phyloP scores from a whole-genome alignment of 805 yeast species.

The Millerozyma acaciae region DNA sequence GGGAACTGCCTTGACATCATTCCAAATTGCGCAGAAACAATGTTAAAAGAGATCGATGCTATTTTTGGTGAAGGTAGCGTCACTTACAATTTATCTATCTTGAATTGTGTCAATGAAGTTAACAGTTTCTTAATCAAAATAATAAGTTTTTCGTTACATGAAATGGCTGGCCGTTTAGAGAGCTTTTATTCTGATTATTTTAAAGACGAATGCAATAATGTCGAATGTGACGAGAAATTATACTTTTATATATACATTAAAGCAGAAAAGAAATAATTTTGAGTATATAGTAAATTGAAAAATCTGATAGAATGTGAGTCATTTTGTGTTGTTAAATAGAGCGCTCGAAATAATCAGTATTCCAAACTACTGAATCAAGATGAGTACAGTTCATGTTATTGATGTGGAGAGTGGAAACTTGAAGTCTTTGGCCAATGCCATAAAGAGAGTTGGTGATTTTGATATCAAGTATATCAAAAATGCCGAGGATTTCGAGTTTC shows the following conservation, averaged over 20 bases:
- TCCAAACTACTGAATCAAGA: conserved; percentile 12
- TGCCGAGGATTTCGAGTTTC: conserved; percentile 48
- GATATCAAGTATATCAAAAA: conserved; percentile 57
- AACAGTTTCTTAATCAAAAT: conserved; percentile 27
- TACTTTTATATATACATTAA: conserved; percentile 24
- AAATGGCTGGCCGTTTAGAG: conserved; percentile 29
- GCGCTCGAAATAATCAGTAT: no score
- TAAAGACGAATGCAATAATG: no score
- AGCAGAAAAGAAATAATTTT: conserved; percentile 20
- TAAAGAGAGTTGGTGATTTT: conserved; percentile 67
- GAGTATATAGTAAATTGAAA: not conserved
- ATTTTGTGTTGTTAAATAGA: no score
- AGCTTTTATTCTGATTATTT: conserved; percentile 21
- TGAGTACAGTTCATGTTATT: conserved; percentile 56
- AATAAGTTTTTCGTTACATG: conserved; percentile 26
- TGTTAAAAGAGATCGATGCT: conserved; percentile 18
- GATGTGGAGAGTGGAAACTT: conserved; percentile 94
- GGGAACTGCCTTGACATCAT: no score
- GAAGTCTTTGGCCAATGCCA: conserved; percentile 84
- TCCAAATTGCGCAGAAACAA: conserved; percentile 21
- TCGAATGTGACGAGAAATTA: conserved; percentile 9
- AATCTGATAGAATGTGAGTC: not conserved
- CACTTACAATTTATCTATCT: conserved; percentile 24
- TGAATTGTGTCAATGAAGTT: conserved; percentile 28
- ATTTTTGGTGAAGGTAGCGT: conserved; percentile 34